Conservation (phyloP, 2,329 filamentous ascomycete genomes). For the Mycosphaerelloides madeirae region DNA sequence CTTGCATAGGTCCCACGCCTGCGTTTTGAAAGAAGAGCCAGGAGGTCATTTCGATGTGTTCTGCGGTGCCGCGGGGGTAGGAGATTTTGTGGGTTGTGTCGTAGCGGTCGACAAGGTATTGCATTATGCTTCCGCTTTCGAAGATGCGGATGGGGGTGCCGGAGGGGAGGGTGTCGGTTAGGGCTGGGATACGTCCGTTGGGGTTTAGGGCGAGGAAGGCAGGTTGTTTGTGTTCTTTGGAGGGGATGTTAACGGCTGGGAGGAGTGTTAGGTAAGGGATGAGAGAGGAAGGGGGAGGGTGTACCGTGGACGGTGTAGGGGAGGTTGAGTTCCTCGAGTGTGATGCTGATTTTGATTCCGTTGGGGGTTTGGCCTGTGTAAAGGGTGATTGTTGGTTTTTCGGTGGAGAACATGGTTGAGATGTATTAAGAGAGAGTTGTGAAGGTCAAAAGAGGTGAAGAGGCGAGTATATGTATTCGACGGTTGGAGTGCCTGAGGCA, state of each 20-base stretch:
- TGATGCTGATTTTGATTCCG: constrained; percentile 81
- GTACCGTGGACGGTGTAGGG: constrained; percentile 57
- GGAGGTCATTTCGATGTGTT: constrained; percentile 70
- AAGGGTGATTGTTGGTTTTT: constrained; percentile 56
- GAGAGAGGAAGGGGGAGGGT: too few relatives aligned
- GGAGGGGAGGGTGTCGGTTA: constrained; percentile 72
- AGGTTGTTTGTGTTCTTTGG: constrained; percentile 69
- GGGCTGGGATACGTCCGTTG: constrained; percentile 81
- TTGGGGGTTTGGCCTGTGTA: constrained; percentile 81
- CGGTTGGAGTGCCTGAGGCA: too few relatives aligned
- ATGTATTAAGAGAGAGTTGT: background rate
- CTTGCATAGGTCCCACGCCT: constrained; percentile 42
- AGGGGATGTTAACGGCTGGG: constrained; percentile 55
- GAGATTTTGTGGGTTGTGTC: constrained; percentile 70
- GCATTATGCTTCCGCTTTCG: constrained; percentile 76
- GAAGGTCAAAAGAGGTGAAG: background rate
- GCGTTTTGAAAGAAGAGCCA: constrained; percentile 70
- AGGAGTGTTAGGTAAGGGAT: too few relatives aligned
- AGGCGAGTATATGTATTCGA: too few relatives aligned
- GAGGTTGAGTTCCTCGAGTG: constrained; percentile 73
- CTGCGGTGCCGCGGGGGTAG: constrained; percentile 65
- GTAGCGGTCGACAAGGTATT: constrained; percentile 70
- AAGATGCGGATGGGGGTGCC: constrained; percentile 71
- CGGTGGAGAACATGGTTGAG: background rate
- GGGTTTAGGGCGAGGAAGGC: constrained; percentile 92